Conservation (phyloP, 2,329 filamentous ascomycete genomes). For the Cercospora zeae-maydis region DNA sequence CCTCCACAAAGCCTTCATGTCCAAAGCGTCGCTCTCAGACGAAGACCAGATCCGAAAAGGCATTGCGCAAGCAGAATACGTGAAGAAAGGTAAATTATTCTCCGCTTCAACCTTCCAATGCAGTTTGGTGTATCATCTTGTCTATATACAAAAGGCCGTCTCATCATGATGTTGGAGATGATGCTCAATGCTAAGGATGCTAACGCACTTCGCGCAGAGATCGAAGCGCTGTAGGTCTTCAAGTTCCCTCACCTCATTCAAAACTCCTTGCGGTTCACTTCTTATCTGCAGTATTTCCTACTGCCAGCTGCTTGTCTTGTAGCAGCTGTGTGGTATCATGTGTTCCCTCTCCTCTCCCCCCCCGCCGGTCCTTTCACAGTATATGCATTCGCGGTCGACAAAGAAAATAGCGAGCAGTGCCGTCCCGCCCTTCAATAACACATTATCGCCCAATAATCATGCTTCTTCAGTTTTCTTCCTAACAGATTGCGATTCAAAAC, state of each 20-base stretch:
- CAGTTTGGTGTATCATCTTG: not conserved
- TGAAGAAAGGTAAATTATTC: slow-evolving; percentile 70
- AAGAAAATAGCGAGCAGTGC: not conserved
- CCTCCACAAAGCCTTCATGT: slow-evolving; percentile 79
- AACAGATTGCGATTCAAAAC: not conserved
- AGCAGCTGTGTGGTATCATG: not conserved
- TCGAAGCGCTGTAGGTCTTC: slow-evolving; percentile 77
- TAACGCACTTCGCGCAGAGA: slow-evolving; percentile 55
- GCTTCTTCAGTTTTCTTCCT: slow-evolving; percentile 1
- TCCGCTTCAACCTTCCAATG: not conserved
- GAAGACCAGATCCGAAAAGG: slow-evolving; percentile 71
- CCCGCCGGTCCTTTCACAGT: not conserved
- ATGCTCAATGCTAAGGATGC: slow-evolving; percentile 4
- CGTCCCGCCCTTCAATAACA: not conserved
- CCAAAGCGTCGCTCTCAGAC: slow-evolving; percentile 66
- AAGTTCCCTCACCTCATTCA: not conserved
- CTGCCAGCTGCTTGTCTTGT: not conserved
- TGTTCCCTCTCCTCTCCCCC: not conserved
- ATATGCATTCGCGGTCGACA: not conserved
- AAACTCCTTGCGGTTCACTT: not conserved
- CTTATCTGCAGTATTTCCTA: not conserved
- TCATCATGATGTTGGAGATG: not conserved
- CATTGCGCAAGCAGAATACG: slow-evolving; percentile 76
- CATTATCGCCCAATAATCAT: not conserved
- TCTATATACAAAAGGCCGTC: not conserved